Evolutionary conservation across 1,284 basidiomycete genomes (phyloP).

Genomic region (Trichosporon asahii): DNA sequence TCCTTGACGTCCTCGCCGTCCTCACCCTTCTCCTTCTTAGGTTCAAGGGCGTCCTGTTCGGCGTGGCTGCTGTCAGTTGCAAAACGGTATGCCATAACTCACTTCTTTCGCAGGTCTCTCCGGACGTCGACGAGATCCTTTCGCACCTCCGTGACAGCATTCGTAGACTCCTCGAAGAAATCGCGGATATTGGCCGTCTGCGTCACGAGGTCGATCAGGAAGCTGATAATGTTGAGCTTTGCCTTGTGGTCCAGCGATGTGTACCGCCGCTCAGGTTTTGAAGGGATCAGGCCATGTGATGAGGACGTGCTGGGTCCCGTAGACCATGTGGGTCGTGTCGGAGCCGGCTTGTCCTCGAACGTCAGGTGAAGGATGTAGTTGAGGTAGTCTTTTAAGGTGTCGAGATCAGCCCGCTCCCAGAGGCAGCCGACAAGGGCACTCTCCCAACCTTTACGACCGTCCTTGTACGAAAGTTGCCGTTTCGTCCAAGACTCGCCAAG

Average conservation of each 20-base stretch:
- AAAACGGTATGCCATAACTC: conserved; percentile 50
- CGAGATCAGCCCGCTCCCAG: conserved; percentile 78
- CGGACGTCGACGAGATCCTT: conserved; percentile 96
- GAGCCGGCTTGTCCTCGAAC: conserved; percentile 56
- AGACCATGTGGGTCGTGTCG: conserved; percentile 49
- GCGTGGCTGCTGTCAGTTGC: conserved; percentile 41
- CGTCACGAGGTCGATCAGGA: conserved; percentile 83
- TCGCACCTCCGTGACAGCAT: conserved; percentile 80
- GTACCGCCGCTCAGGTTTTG: conserved; percentile 64
- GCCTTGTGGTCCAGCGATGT: conserved; percentile 68
- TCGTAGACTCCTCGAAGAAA: conserved; percentile 87
- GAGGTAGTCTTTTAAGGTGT: conserved; percentile 70
- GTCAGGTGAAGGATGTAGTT: conserved; percentile 71
- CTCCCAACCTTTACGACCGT: conserved; percentile 62
- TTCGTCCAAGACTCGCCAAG: conserved; percentile 36
- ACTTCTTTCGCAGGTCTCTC: conserved; percentile 79
- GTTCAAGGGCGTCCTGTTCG: conserved; percentile 46
- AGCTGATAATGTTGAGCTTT: conserved; percentile 78
- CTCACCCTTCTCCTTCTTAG: conserved; percentile 53
- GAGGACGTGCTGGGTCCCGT: conserved; percentile 49
- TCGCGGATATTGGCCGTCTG: conserved; percentile 81
- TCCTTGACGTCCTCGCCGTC: conserved; percentile 57
- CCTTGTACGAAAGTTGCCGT: conserved; percentile 38
- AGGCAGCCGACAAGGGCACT: conserved; percentile 78
- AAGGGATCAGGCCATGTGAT: conserved; percentile 41